phyloP scores from a whole-genome alignment of 768 basidiomycete species.

The Cyathus striatus region DNA sequence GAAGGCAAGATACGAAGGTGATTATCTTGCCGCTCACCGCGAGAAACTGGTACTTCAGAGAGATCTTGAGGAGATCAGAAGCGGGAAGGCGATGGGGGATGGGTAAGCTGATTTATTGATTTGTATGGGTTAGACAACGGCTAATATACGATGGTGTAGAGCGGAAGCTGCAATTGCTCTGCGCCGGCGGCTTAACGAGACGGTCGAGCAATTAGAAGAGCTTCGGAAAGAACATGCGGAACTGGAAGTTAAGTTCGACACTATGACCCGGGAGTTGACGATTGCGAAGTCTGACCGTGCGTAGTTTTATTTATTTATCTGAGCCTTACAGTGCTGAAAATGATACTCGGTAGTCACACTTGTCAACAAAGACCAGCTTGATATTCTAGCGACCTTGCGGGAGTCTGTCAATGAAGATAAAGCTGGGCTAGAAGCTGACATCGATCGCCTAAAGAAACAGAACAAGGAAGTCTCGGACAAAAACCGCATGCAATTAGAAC shows the following conservation, averaged over 20 bases:
- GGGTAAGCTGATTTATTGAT: too few relatives aligned
- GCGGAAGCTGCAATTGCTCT: slow-evolving; percentile 86
- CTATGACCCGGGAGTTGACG: slow-evolving; percentile 61
- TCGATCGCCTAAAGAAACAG: slow-evolving; percentile 57
- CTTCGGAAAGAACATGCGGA: slow-evolving; percentile 66
- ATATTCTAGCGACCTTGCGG: slow-evolving; percentile 79
- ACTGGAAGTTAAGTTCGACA: slow-evolving; percentile 65
- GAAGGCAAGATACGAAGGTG: slow-evolving; percentile 84
- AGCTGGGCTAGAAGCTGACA: slow-evolving; percentile 62
- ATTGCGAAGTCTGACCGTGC: slow-evolving; percentile 83
- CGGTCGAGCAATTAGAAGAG: slow-evolving; percentile 72
- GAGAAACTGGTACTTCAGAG: slow-evolving; percentile 77
- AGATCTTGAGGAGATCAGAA: slow-evolving; percentile 84
- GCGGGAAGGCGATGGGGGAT: slow-evolving; percentile 78
- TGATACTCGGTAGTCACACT: slow-evolving; percentile 59
- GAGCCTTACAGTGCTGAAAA: not conserved
- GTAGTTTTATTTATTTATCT: slow-evolving; percentile 17
- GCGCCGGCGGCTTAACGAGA: slow-evolving; percentile 83
- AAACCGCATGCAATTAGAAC: slow-evolving; percentile 87
- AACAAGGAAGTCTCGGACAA: slow-evolving; percentile 74
- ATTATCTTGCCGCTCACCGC: slow-evolving; percentile 81
- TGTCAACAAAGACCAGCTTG: slow-evolving; percentile 90
- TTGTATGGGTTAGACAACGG: too few relatives aligned
- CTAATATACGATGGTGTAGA: too few relatives aligned
- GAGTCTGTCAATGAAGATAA: slow-evolving; percentile 91